phyloP scores from a whole-genome alignment of 805 yeast genomes.

The Kuraishia hungarica region DNA sequence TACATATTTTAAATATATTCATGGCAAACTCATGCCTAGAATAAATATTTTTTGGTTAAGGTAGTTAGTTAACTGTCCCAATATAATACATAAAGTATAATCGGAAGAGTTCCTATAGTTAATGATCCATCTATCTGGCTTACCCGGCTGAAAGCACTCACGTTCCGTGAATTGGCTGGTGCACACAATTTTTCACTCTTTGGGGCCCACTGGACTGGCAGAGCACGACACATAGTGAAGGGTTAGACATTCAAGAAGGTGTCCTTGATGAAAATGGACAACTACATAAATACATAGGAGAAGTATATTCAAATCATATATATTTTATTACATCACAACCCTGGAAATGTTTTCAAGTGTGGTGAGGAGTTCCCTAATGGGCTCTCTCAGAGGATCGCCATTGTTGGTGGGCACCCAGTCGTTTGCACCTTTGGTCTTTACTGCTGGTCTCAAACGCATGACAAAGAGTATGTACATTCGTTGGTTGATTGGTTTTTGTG shows the following conservation, averaged over 20 bases:
- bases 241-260: neutral
- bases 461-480: neutral
- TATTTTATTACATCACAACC: neutral
- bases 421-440: neutral
- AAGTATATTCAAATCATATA: neutral
- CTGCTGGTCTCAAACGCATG: neutral
- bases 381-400: neutral
- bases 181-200: neutral
- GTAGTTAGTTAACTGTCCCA: too few species aligned
- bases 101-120: too few species aligned
- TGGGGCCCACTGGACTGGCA: neutral
- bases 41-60: too few species aligned
- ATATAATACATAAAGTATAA: too few species aligned
- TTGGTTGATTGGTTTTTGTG: neutral
- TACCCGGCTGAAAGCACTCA: too few species aligned
- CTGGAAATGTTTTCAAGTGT: neutral
- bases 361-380: neutral
- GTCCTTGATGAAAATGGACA: neutral
- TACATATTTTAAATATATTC: too few species aligned
- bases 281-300: neutral
- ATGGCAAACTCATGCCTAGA: too few species aligned
- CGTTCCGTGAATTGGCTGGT: neutral
- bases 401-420: neutral
- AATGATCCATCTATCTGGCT: too few species aligned
- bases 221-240: neutral